Conservation (phyloP, 345 rosid genomes). For the Boechera divaricarpa region DNA sequence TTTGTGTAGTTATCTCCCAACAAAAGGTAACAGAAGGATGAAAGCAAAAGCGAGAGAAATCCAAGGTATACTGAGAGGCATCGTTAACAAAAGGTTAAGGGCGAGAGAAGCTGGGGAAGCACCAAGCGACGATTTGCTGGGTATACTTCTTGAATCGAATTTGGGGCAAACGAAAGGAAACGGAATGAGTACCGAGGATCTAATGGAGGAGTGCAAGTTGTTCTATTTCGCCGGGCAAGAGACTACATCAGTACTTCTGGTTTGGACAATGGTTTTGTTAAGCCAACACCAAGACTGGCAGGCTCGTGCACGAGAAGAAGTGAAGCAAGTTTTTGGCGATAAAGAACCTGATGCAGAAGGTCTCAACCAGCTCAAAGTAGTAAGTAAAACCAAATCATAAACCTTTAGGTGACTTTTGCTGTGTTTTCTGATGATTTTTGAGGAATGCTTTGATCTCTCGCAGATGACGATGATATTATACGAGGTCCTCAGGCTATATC, state of each 20-base stretch:
- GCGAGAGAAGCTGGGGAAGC: slow-evolving; percentile 44
- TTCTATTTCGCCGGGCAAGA: slow-evolving; percentile 70
- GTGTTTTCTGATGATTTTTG: not conserved
- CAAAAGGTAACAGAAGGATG: slow-evolving; percentile 40
- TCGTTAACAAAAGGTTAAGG: slow-evolving; percentile 43
- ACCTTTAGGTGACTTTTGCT: not conserved
- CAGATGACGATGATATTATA: slow-evolving; percentile 41
- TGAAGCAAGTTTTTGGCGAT: slow-evolving; percentile 51
- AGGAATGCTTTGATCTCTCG: not conserved
- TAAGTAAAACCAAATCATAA: slow-evolving; percentile 35
- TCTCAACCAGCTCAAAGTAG: slow-evolving; percentile 51
- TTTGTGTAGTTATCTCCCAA: slow-evolving; percentile 40
- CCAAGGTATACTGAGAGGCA: slow-evolving; percentile 31
- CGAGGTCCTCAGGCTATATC: slow-evolving; percentile 51
- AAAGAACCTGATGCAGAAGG: slow-evolving; percentile 41
- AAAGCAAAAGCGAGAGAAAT: slow-evolving; percentile 33
- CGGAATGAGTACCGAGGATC: slow-evolving; percentile 51
- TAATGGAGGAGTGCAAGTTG: slow-evolving; percentile 65
- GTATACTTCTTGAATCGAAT: slow-evolving; percentile 51
- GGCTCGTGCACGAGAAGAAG: slow-evolving; percentile 63
- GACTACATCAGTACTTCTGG: slow-evolving; percentile 57
- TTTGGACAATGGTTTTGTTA: slow-evolving; percentile 62
- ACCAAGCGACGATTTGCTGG: slow-evolving; percentile 48
- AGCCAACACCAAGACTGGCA: slow-evolving; percentile 62
- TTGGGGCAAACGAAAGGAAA: slow-evolving; percentile 9